Evolutionary conservation across 768 basidiomycete genomes (phyloP), one percentile per base, ranked within the genome.

Genomic region (Boletus eberwhitei): DNA sequence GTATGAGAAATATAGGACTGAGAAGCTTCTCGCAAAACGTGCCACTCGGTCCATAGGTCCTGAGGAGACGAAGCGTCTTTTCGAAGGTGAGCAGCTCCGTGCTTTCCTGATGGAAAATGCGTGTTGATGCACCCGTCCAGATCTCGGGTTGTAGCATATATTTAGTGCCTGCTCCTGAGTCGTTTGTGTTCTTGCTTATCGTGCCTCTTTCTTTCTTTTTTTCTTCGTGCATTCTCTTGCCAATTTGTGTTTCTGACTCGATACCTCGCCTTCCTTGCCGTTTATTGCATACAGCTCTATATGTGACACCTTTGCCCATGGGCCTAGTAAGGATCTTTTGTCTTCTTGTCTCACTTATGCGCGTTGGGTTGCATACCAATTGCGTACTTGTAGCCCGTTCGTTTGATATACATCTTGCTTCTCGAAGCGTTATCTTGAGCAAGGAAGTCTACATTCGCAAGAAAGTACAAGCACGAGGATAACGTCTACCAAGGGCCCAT

Each of bases 1-100:
- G 71, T 98, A 98, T 70, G 95, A 98, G 77, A 87, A 86, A 63
- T 98, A 87, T 72, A 79, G 95, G 65, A 94, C 91, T 2, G 92
- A 93, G 75, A 93, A 93, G 72, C 81, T 94, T 52, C 82, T 94
- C 19, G 90, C 89, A 42, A 81, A 90, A 59, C 87, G 92, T 59
- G 91, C 88, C 21, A 93, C 91, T 21, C 79, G 81, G 62, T 80
- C 84, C 59, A 90, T 93, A 61, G 83, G 85, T 50, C 86, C 89
- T 48, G 86, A 85, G 59, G 82, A 90, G 65, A 76, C 85, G 61
- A 81, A 84, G 62, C 80, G 85, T 63, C 73, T 93, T 65, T 70
- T 93, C 61, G 79, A 88, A 79, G 88, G 90, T 88, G 54, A 38
- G 79, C 62, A 37, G 29, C 45, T 54, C 54, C 55, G 47, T 51